Evolutionary conservation across 2,329 filamentous ascomycete species (phyloP), one percentile per base, ranked within the genome.

Genomic region (Cordyceps fumosorosea): DNA sequence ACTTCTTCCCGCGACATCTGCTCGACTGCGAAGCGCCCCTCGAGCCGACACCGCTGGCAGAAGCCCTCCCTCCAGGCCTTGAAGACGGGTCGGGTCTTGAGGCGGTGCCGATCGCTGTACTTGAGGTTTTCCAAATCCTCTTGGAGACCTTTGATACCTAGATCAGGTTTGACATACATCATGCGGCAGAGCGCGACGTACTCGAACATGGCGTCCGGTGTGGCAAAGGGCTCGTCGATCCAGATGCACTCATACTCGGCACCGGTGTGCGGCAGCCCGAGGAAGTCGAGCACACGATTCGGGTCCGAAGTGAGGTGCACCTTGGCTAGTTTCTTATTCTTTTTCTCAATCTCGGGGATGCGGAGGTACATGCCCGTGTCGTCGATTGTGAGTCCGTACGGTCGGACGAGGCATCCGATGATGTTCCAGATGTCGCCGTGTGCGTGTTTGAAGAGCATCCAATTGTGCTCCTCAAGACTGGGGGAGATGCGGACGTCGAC

Each of bases 391-490:
- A 95, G 80, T 1, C 89, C 89, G 42, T 85, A 81, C 0, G 81
- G 81, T 0, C 87, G 81, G 64, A 90, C 84, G 10, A 80, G 82
- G 20, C 81, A 78, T 5, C 89, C 88, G 0, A 93, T 70, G 10
- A 85, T 70, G 63, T 84, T 88, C 80, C 86, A 86, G 0, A 85
- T 62, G 67, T 93, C 90, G n/a, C 89, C 88, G 67, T 93, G 90
- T 0, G 84, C 82, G 45, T 88, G 80, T 66, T 84, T 84, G 74
- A 92, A 91, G 3, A 84, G 73, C 44, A 80, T 78, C 89, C 89
- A 93, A 34, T 79, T 76, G 65, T 83, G 79, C 59, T 73, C 67
- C 16, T 74, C 69, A 0, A 74, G 65, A 1, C 72, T 75, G 1
- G 68, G 67, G 62, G 80, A 85, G 26, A 87, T 70, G 34, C 83